phyloP scores from a whole-genome alignment of 192 early-diverging fungal genomes.

The Coemansia sp. region DNA sequence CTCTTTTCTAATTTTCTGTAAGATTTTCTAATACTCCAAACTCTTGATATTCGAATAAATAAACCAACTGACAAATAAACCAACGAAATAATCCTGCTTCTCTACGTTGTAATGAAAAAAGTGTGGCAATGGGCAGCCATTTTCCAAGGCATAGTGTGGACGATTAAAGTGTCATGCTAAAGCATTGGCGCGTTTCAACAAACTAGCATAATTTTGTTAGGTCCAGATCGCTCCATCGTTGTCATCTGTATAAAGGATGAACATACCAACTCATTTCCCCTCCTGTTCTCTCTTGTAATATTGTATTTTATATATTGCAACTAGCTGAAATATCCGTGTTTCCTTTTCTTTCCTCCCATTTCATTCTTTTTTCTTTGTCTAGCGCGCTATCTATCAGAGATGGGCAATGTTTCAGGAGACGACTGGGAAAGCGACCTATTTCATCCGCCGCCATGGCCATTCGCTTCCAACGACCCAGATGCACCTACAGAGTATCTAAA shows the following conservation, averaged over 20 bases:
- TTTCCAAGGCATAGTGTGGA: neutral
- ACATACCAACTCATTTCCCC: no score
- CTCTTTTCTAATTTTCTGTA: no score
- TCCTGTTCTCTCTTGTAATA: no score
- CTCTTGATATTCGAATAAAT: no score
- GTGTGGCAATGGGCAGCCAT: no score
- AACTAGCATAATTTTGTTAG: neutral
- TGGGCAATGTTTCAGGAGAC: neutral
- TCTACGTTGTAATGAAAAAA: no score
- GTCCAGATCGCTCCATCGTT: neutral
- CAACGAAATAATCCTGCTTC: no score
- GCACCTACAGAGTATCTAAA: slow-evolving; percentile 22
- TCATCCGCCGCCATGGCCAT: slow-evolving; percentile 35
- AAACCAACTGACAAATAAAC: neutral
- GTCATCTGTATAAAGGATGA: neutral
- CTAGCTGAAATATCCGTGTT: no score
- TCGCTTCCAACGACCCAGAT: slow-evolving; percentile 16
- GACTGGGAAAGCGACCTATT: slow-evolving; percentile 28
- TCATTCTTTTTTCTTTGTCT: no score
- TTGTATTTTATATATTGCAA: no score
- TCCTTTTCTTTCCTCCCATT: no score
- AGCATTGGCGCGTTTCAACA: neutral
- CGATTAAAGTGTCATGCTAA: neutral
- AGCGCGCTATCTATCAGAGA: neutral
- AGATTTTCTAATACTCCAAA: no score